These are phyloP conservation scores for Excoecaria agallocha DNA, from an alignment of 345 rosid genomes.

Conservation along the genomic window DNA sequence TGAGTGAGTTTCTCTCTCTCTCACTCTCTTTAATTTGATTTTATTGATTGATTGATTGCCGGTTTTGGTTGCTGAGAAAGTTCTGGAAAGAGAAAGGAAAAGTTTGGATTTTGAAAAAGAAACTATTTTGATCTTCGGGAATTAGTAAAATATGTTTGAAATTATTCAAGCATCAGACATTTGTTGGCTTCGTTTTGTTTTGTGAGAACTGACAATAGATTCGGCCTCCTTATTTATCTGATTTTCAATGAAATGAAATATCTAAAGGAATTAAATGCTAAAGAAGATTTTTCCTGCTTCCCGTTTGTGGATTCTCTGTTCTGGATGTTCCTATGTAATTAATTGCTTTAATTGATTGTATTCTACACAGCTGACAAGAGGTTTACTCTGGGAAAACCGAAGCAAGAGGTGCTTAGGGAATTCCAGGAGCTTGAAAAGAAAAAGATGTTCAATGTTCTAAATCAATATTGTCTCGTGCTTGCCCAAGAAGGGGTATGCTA, in stretches of 20 bases:
- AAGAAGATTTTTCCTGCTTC: neutral
- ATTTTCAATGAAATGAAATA: neutral
- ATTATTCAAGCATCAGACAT: neutral
- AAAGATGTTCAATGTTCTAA: conserved; percentile 49
- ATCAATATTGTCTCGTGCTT: conserved; percentile 53
- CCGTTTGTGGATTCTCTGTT: neutral
- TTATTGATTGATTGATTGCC: neutral
- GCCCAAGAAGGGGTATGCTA: conserved; percentile 56
- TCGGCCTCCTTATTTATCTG: neutral
- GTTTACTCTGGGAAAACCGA: conserved; percentile 28
- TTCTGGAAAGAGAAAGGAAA: neutral
- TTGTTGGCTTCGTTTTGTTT: neutral
- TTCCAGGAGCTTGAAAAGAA: conserved; percentile 44
- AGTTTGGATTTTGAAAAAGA: neutral
- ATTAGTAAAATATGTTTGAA: neutral
- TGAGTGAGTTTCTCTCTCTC: conserved; percentile 46
- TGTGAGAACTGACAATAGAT: neutral
- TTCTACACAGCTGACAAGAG: conserved; percentile 43
- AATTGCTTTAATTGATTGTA: conserved; percentile 14
- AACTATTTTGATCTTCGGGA: conserved; percentile 9
- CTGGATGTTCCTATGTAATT: neutral
- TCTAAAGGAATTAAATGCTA: neutral
- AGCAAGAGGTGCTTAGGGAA: conserved; percentile 39
- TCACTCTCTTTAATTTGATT: neutral
- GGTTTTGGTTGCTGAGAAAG: conserved; percentile 8